phyloP scores from a whole-genome alignment of 2,329 filamentous ascomycete genomes.

The Ambrosiella xylebori region DNA sequence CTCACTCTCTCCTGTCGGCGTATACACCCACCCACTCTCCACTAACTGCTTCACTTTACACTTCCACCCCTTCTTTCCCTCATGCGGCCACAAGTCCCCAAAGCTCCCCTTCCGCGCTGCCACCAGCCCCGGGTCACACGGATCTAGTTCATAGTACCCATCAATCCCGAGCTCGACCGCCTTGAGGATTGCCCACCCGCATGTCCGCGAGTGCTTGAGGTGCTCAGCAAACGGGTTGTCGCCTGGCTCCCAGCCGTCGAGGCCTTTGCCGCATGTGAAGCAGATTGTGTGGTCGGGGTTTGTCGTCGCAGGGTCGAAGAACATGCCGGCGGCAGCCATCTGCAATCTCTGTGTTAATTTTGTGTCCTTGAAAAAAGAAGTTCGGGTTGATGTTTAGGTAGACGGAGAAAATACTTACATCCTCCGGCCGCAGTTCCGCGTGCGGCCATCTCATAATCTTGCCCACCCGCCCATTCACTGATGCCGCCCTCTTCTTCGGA shows the following conservation, averaged over 20 bases:
- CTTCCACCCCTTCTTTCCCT: conserved; percentile 72
- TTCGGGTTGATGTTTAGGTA: not conserved
- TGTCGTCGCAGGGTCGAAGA: conserved; percentile 57
- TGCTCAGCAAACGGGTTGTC: conserved; percentile 78
- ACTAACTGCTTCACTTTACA: conserved; percentile 85
- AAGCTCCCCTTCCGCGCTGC: conserved; percentile 74
- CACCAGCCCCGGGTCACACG: conserved; percentile 50
- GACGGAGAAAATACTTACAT: conserved; percentile 15
- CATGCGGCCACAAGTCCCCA: conserved; percentile 72
- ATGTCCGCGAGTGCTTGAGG: conserved; percentile 61
- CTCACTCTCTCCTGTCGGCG: conserved; percentile 63
- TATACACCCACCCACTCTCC: conserved; percentile 87
- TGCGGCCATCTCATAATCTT: conserved; percentile 65
- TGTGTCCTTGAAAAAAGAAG: not conserved
- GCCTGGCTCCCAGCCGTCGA: conserved; percentile 82
- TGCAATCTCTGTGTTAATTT: conserved; percentile 21
- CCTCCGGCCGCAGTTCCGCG: conserved; percentile 20
- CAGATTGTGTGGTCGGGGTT: conserved; percentile 80
- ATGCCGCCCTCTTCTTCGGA: conserved; percentile 54
- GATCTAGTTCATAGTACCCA: conserved; percentile 54
- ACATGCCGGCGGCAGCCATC: conserved; percentile 85
- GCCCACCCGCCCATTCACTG: conserved; percentile 31
- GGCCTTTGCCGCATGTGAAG: conserved; percentile 65
- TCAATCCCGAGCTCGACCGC: conserved; percentile 43
- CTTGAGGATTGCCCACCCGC: conserved; percentile 69